Evolutionary conservation across 2,329 filamentous ascomycete genomes (phyloP).

Genomic region (Pestalotiopsis sp.): DNA sequence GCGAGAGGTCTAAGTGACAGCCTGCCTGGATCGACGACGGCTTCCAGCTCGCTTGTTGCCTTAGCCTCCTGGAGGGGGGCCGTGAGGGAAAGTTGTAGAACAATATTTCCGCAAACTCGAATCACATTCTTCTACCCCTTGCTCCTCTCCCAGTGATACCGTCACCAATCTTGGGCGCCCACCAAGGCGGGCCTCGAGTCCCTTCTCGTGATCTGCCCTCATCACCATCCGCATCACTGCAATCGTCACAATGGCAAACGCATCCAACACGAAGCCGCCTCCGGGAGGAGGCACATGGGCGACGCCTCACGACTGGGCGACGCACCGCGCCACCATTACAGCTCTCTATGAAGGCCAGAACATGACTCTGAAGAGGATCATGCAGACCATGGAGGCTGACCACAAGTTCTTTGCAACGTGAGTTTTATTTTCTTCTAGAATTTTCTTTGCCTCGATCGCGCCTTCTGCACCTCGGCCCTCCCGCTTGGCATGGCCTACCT

Average conservation of each 20-base stretch:
- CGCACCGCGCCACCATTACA: slow-evolving; percentile 7
- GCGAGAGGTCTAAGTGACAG: not conserved
- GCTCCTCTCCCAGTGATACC: not conserved
- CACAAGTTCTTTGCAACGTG: slow-evolving; percentile 11
- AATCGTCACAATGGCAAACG: slow-evolving; percentile 6
- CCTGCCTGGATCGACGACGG: not conserved
- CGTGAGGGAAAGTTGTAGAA: not conserved
- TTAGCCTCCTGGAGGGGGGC: not conserved
- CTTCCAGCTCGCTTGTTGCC: slow-evolving; percentile 2
- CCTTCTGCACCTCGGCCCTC: not conserved
- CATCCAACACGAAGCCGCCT: not conserved
- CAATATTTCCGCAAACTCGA: not conserved
- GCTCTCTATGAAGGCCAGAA: slow-evolving; percentile 10
- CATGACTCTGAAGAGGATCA: slow-evolving; percentile 12
- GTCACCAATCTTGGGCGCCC: not conserved
- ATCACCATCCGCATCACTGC: not conserved
- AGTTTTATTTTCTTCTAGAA: not conserved
- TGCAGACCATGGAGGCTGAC: slow-evolving; percentile 9
- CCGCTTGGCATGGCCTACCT: slow-evolving; percentile 5
- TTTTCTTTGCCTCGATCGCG: not conserved
- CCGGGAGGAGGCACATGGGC: slow-evolving; percentile 9
- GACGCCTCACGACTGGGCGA: slow-evolving; percentile 11
- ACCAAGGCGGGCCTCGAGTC: not conserved
- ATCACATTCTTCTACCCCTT: not conserved
- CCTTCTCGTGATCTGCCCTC: not conserved